Conservation (phyloP, 1,139 yeast genomes). For the Entelexis sorbosivorans region DNA sequence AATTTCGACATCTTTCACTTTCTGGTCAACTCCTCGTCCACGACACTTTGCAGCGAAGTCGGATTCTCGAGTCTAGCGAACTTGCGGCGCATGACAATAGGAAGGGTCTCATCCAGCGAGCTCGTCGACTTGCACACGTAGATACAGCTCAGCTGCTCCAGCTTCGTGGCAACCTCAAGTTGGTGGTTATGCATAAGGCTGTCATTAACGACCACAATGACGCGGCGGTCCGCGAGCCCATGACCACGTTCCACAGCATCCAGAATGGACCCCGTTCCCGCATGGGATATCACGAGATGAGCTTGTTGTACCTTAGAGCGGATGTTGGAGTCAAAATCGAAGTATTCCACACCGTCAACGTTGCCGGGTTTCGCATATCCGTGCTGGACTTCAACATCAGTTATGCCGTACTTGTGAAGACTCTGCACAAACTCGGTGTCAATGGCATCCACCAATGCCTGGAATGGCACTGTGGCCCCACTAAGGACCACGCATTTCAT, state of each 20-base stretch:
- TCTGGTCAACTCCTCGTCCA: conserved; percentile 6
- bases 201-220: conserved; percentile 63
- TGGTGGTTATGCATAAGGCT: conserved; percentile 81
- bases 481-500: conserved; percentile 45
- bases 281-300: conserved; percentile 70
- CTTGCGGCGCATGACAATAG: conserved; percentile 1
- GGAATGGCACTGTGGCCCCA: conserved; percentile 75
- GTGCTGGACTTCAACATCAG: conserved; percentile 49
- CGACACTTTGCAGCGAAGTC: conserved; percentile 6
- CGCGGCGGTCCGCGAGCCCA: conserved; percentile 42
- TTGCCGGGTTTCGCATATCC: conserved; percentile 40
- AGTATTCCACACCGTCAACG: conserved; percentile 29
- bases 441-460: conserved; percentile 36
- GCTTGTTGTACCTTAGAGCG: conserved; percentile 35
- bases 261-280: conserved; percentile 82
- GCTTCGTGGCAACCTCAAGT: conserved; percentile 56
- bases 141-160: conserved; percentile 29
- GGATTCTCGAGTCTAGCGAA: conserved; percentile 15
- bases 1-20: too few species aligned
- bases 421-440: conserved; percentile 31
- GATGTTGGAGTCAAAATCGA: conserved; percentile 35
- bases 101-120: conserved; percentile 10
- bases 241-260: conserved; percentile 35
- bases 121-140: conserved; percentile 8
- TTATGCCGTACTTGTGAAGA: conserved; percentile 33